Conservation (phyloP, 1,139 yeast species). For the Suhomyces coccinellae region DNA sequence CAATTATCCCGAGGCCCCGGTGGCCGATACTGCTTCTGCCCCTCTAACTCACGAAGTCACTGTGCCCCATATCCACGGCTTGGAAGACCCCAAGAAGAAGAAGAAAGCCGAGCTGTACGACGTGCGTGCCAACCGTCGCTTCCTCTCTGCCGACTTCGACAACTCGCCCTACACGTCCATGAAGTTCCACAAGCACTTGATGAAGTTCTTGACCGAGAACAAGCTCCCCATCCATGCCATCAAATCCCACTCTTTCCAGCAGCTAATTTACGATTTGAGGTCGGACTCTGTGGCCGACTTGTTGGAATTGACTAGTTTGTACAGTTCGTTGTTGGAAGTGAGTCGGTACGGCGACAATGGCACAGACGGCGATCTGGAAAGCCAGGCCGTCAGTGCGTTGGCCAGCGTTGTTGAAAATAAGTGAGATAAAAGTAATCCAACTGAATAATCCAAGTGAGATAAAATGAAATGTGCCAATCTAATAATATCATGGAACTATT, state of each 20-base stretch:
- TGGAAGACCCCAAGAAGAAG: slow-evolving; percentile 9
- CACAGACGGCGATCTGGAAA: slow-evolving; percentile 13
- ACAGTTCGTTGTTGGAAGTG: slow-evolving; percentile 49
- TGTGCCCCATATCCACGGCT: slow-evolving; percentile 6
- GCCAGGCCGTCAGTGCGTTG: slow-evolving; percentile 18
- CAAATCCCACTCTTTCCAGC: slow-evolving; percentile 54
- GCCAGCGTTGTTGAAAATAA: slow-evolving; percentile 19
- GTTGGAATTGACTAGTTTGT: slow-evolving; percentile 47
- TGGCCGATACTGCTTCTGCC: slow-evolving; percentile 7
- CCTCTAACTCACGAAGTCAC: slow-evolving; percentile 7
- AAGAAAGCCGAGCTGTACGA: slow-evolving; percentile 8
- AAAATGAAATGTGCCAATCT: too few species aligned
- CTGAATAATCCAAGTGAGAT: background rate
- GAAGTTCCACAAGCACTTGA: slow-evolving; percentile 53
- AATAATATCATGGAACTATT: too few species aligned
- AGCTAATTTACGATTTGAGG: slow-evolving; percentile 49
- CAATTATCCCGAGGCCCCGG: slow-evolving; percentile 11
- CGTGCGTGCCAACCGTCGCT: slow-evolving; percentile 17
- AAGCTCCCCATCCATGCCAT: slow-evolving; percentile 50
- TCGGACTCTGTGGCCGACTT: slow-evolving; percentile 51
- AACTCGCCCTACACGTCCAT: slow-evolving; percentile 44
- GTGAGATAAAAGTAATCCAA: background rate
- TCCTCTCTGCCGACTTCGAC: slow-evolving; percentile 39
- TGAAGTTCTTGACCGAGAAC: slow-evolving; percentile 53
- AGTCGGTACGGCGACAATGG: slow-evolving; percentile 21